Conservation (phyloP, 352 stramenopile genomes). For the Phytophthora foliorum region DNA sequence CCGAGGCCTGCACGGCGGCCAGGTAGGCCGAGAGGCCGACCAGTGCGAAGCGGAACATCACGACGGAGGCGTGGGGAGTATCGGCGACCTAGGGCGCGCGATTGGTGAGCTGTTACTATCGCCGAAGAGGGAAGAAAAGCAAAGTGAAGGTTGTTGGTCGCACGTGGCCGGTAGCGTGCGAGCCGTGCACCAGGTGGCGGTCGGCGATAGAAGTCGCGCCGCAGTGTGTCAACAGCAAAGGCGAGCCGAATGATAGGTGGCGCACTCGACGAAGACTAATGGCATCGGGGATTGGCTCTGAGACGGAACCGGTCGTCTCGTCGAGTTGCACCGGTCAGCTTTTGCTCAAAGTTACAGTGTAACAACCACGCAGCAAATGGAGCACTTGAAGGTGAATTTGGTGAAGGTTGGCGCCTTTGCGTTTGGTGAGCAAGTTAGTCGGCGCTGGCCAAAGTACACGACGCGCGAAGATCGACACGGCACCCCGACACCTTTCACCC, state of each 20-base stretch:
- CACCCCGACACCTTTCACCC: neutral
- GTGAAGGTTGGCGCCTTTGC: neutral
- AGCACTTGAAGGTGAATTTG: neutral
- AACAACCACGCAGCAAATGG: constrained; percentile 7
- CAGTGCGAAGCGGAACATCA: constrained; percentile 37
- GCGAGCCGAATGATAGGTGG: constrained; percentile 33
- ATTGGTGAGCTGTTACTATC: constrained; percentile 31
- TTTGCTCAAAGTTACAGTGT: neutral
- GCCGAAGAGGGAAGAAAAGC: constrained; percentile 29
- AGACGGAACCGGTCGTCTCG: constrained; percentile 15
- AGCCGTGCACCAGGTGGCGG: constrained; percentile 27
- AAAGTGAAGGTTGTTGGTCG: constrained; percentile 41
- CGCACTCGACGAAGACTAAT: constrained; percentile 19
- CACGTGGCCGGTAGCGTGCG: constrained; percentile 9
- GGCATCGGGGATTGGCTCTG: constrained; percentile 21
- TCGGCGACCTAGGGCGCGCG: constrained; percentile 28
- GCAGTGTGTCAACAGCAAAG: constrained; percentile 18
- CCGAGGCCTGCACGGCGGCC: constrained; percentile 35
- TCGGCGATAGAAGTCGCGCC: constrained; percentile 16
- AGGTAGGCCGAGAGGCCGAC: constrained; percentile 30
- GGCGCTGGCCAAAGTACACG: neutral
- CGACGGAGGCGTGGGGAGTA: constrained; percentile 6
- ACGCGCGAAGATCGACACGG: constrained; percentile 11
- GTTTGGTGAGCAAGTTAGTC: neutral
- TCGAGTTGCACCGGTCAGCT: constrained; percentile 5